Evolutionary conservation across 495 filamentous ascomycete genomes (phyloP).

Genomic region (Hypomontagnella monticulosa): DNA sequence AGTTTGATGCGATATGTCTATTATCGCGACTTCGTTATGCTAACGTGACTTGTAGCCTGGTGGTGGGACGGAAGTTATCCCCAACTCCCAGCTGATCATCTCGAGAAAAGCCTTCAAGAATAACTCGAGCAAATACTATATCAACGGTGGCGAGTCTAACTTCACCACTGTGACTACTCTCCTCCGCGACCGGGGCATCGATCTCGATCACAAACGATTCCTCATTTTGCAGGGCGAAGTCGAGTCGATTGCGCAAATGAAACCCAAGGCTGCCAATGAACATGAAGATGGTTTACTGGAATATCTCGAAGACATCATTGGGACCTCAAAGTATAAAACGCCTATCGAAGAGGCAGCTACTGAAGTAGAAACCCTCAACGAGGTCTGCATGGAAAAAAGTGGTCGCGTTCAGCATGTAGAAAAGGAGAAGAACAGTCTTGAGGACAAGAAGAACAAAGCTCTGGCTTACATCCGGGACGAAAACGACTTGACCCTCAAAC

Average conservation of each 20-base stretch:
- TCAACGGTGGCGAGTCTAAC: constrained; percentile 86
- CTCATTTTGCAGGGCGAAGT: constrained; percentile 97
- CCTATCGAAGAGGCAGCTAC: constrained; percentile 93
- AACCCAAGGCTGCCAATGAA: constrained; percentile 91
- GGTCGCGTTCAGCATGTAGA: constrained; percentile 95
- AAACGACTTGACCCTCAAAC: constrained; percentile 89
- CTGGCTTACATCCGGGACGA: constrained; percentile 88
- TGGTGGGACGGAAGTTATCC: constrained; percentile 76
- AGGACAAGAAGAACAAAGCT: constrained; percentile 96
- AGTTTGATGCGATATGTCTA: constrained; percentile 19
- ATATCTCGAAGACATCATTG: constrained; percentile 98
- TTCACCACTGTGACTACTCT: constrained; percentile 90
- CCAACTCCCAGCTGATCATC: constrained; percentile 83
- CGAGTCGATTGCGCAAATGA: constrained; percentile 99
- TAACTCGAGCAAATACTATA: constrained; percentile 97
- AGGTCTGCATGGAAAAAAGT: constrained; percentile 93
- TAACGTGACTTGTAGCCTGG: constrained; percentile 59
- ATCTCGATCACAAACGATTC: constrained; percentile 98
- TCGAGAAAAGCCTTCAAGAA: constrained; percentile 97
- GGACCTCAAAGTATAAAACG: constrained; percentile 96
- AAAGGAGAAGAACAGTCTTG: constrained; percentile 90
- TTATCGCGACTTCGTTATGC: not conserved
- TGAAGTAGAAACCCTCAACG: constrained; percentile 90
- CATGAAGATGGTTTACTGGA: constrained; percentile 96
- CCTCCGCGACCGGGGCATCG: constrained; percentile 88